These are phyloP conservation scores for Fraxinus sp. DNA, from an alignment of 305 asterid genomes.

Conservation along the genomic window DNA sequence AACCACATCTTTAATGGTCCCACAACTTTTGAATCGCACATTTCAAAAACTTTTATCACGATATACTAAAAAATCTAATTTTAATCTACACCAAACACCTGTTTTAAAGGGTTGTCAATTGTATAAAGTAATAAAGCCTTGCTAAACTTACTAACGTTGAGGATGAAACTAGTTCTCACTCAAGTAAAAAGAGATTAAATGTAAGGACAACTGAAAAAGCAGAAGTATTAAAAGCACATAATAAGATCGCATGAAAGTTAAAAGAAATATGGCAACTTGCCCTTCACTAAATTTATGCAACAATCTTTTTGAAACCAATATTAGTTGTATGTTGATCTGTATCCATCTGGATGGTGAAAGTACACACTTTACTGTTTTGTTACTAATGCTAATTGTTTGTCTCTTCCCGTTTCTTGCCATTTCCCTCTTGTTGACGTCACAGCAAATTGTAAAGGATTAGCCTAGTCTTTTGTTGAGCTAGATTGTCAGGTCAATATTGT, in stretches of 20 bases:
- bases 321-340: not conserved
- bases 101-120: not conserved
- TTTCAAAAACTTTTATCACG: too few relatives aligned
- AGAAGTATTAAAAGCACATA: not conserved
- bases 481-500: not conserved
- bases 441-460: not conserved
- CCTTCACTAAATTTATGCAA: not conserved
- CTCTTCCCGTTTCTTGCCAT: not conserved
- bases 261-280: not conserved
- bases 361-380: not conserved
- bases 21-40: too few relatives aligned
- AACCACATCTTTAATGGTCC: too few relatives aligned
- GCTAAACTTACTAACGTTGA: not conserved
- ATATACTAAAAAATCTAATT: too few relatives aligned
- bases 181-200: not conserved
- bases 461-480: not conserved
- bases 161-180: not conserved
- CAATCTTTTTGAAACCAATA: not conserved
- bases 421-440: not conserved
- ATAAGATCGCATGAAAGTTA: not conserved
- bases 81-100: too few relatives aligned
- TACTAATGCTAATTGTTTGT: not conserved
- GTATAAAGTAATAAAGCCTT: not conserved
- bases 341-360: not conserved
- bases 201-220: not conserved